Evolutionary conservation across 805 yeast species (phyloP).

Genomic region (Ogataea methylovora): DNA sequence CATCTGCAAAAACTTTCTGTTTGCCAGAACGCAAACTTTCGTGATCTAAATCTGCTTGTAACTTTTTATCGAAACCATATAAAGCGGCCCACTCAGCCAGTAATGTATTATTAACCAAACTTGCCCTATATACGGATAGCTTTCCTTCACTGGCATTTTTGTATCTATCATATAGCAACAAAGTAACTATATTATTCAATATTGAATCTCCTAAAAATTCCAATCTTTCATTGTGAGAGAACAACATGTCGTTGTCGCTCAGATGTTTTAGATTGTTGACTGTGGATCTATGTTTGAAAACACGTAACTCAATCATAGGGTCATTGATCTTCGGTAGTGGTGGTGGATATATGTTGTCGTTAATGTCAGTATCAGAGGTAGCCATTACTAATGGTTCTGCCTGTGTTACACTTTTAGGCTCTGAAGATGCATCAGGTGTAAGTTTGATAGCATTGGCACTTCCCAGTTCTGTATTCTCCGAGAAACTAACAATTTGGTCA

Average conservation of each 20-base stretch:
- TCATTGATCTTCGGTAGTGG: conserved; percentile 60
- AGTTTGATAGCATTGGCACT: too few relatives aligned
- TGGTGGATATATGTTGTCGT: too few relatives aligned
- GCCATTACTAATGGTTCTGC: neutral
- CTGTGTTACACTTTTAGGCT: neutral
- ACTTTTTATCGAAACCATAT: conserved; percentile 57
- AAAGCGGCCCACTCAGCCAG: conserved; percentile 61
- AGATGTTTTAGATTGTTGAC: conserved; percentile 51
- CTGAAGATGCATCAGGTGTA: conserved; percentile 3
- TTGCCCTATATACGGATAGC: conserved; percentile 61
- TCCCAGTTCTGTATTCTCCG: conserved; percentile 18
- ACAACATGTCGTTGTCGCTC: conserved; percentile 47
- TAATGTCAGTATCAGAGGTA: too few relatives aligned
- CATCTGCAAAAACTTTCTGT: conserved; percentile 76
- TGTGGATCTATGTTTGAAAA: conserved; percentile 75
- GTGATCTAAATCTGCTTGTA: conserved; percentile 44
- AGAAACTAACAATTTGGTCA: conserved; percentile 43
- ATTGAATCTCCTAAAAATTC: conserved; percentile 91
- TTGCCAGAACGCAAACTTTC: conserved; percentile 40
- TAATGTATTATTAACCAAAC: conserved; percentile 64
- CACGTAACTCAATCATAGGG: conserved; percentile 53
- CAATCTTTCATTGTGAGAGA: conserved; percentile 73
- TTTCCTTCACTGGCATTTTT: conserved; percentile 78
- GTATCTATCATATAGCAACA: conserved; percentile 54
- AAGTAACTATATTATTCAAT: conserved; percentile 63